These are phyloP conservation scores for Huntiella moniliformis DNA, from an alignment of 2,329 filamentous ascomycete species.

Conservation along the genomic window DNA sequence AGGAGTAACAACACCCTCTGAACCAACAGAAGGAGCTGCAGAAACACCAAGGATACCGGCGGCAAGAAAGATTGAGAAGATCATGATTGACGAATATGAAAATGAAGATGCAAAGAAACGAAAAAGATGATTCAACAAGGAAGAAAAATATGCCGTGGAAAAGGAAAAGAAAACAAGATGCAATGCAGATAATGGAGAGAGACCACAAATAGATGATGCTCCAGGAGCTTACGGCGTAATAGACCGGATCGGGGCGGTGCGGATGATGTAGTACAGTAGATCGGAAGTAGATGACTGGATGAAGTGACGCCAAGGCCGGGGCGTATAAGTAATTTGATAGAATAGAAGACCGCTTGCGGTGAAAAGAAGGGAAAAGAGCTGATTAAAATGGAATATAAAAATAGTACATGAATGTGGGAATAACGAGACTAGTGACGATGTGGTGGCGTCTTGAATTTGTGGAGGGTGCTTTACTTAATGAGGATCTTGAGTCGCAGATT, in stretches of 20 bases:
- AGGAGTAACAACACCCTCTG: slow-evolving; percentile 17
- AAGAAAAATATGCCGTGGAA: neutral
- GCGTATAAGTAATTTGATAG: neutral
- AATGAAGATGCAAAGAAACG: slow-evolving; percentile 1
- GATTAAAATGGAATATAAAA: slow-evolving; percentile 1
- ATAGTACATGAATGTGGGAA: neutral
- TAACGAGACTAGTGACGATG: too few relatives aligned
- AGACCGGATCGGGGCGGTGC: neutral
- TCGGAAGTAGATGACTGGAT: neutral
- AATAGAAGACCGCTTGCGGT: neutral
- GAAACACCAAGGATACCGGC: slow-evolving; percentile 3
- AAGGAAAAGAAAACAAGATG: neutral
- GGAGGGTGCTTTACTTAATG: neutral
- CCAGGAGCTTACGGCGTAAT: neutral
- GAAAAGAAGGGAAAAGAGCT: neutral
- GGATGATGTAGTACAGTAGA: neutral
- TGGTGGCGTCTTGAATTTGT: neutral
- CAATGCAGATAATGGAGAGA: neutral
- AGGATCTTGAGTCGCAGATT: neutral
- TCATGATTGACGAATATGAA: neutral
- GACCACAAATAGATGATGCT: neutral
- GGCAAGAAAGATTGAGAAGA: slow-evolving; percentile 4
- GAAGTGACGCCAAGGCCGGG: neutral
- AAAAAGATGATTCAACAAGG: slow-evolving; percentile 1
- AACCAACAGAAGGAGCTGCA: slow-evolving; percentile 3